Evolutionary conservation across 768 basidiomycete genomes (phyloP).

Genomic region (Psilocybe tampanensis): DNA sequence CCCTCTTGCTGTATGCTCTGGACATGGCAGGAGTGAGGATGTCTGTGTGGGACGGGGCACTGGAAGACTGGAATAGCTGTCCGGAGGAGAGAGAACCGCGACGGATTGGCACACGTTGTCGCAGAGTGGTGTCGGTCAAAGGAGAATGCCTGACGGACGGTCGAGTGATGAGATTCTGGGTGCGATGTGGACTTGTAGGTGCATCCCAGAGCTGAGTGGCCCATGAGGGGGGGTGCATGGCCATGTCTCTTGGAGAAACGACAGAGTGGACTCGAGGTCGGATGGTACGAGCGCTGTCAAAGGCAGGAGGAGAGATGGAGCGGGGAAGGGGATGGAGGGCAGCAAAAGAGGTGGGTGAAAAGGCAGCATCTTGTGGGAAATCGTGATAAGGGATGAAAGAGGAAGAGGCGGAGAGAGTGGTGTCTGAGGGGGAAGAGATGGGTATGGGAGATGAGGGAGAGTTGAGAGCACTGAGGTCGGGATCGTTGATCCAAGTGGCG

Average conservation of each 20-base stretch:
- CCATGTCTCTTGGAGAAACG: constrained; percentile 57
- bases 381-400: constrained; percentile 53
- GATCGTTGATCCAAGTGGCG: constrained; percentile 67
- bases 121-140: constrained; percentile 40
- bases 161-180: constrained; percentile 43
- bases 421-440: constrained; percentile 51
- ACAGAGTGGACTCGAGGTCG: constrained; percentile 54
- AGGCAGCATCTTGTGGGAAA: constrained; percentile 35
- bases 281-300: constrained; percentile 44
- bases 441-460: constrained; percentile 63
- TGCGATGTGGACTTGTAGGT: constrained; percentile 41
- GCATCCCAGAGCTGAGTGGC: constrained; percentile 66
- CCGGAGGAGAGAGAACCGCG: constrained; percentile 50
- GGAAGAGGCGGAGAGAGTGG: constrained; percentile 39
- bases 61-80: constrained; percentile 69
- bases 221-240: constrained; percentile 64
- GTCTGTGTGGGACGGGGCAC: constrained; percentile 63
- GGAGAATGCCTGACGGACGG: constrained; percentile 52
- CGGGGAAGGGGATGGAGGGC: constrained; percentile 63
- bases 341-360: constrained; percentile 65
- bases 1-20: constrained; percentile 65
- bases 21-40: constrained; percentile 48
- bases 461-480: constrained; percentile 37
- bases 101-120: constrained; percentile 41
- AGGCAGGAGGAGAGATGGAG: constrained; percentile 61